Conservation (phyloP, 2,329 filamentous ascomycete genomes). For the Stromatinia cepivora region DNA sequence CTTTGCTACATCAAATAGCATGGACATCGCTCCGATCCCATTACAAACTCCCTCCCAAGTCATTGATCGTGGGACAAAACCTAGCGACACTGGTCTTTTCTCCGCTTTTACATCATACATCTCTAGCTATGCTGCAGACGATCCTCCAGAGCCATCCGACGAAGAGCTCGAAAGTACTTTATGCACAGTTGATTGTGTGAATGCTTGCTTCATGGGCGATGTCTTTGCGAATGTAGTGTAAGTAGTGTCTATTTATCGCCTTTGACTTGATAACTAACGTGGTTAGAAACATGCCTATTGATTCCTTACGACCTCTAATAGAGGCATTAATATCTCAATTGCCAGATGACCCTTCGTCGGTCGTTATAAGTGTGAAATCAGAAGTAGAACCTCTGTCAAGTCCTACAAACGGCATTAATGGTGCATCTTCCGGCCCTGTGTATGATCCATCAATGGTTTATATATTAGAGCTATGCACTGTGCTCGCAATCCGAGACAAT, state of each 20-base stretch:
- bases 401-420: slow-evolving; percentile 60
- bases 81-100: slow-evolving; percentile 80
- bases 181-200: slow-evolving; percentile 91
- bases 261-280: slow-evolving; percentile 26
- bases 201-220: slow-evolving; percentile 79
- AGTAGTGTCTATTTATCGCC: slow-evolving; percentile 40
- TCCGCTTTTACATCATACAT: slow-evolving; percentile 96
- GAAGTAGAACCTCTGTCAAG: slow-evolving; percentile 64
- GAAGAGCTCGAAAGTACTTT: slow-evolving; percentile 96
- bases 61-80: slow-evolving; percentile 80
- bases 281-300: slow-evolving; percentile 59
- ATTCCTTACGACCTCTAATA: slow-evolving; percentile 62
- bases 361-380: slow-evolving; percentile 87
- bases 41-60: slow-evolving; percentile 89
- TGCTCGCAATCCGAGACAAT: slow-evolving; percentile 74
- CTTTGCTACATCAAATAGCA: slow-evolving; percentile 53
- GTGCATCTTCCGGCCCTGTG: slow-evolving; percentile 54
- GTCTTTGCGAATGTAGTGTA: slow-evolving; percentile 82
- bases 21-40: slow-evolving; percentile 79
- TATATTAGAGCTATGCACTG: slow-evolving; percentile 85
- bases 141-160: slow-evolving; percentile 94
- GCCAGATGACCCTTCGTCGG: slow-evolving; percentile 79
- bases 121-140: slow-evolving; percentile 97
- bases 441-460: slow-evolving; percentile 90
- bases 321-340: slow-evolving; percentile 76